Evolutionary conservation across 2,329 filamentous ascomycete genomes (phyloP), one percentile per base, ranked within the genome.

Genomic region (Sporothrix humicola): DNA sequence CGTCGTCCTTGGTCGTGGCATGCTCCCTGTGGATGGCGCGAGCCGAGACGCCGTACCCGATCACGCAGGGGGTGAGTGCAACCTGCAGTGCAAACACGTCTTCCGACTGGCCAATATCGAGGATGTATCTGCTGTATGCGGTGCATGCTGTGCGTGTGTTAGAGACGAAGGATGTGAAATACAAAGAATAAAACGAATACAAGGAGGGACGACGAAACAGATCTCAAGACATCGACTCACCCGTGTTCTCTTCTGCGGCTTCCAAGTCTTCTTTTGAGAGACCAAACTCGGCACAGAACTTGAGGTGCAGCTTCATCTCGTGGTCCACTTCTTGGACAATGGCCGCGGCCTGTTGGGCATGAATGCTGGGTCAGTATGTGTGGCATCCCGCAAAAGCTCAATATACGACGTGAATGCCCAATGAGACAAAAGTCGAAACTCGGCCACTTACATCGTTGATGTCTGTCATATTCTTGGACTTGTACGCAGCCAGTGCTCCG

Each of bases 71-170:
- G 15, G 95, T 90, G 72, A 98, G 86, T 4, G 93, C 91, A 75
- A 98, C 85, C 79, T 97, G 94, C 10, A 98, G 87, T 3, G 91
- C 94, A 61, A 98, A 86, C 90, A 92, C 97, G 83, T 97, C 94
- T 79, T 96, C 90, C 1, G 92, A 94, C 77, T 94, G 90, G 7
- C 95, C 95, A 23, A 97, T 87, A 78, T 98, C 95, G 72, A 98
- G 89, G 37, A 97, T 91, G 13, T 78, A 80, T 74, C 80, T 79
- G 20, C 80, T 82, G 76, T 82, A 82, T 5, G 81, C 81, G 20
- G 83, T 85, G 77, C 84, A 85, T 6, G 84, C 84, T 83, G 70
- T 50, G 26, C 13, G 13, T 54, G 9, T 44, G 71, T 20, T 12
- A 68, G 58, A 31, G 17, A 44, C 15, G 17, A 37, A 9, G 5